Base-by-base conservation (phyloP, 2,329 filamentous ascomycete genomes). In the Bipolaris gigantea region DNA sequence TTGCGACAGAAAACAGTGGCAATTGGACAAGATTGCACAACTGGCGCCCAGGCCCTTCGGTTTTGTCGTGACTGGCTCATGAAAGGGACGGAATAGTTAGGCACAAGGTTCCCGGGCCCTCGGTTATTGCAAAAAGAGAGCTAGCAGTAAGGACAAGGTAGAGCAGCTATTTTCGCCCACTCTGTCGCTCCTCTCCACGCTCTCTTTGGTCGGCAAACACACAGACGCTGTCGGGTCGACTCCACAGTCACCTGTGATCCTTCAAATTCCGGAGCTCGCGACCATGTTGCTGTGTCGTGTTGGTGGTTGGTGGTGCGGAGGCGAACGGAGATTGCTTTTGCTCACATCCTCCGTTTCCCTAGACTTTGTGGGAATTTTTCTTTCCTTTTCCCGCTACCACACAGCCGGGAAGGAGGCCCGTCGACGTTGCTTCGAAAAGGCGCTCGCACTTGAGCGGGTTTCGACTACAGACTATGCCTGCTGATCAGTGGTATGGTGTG, bases 331-430 rank as follows among this genome's bases (percentile, higher is more conserved):
- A 59, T 57, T 57, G 35, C 53, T 53, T 53, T 23, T 19, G 25
- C 15, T 34, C 33, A 35, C 21, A 18, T 15, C 19, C 47, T 27
- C 44, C 43, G 49, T 50, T 46, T 34, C 32, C 18, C 27, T 46
- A 16, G 42, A 41, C 32, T 42, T 35, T 36, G 46, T 36, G 35
- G 35, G 16, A 18, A 16, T n/a, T 35, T 35, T 35, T 18, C 35
- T 10, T 36, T 32, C 43, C 47, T 36, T 50, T 55, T 46, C 55
- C 57, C 59, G 59, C 53, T 67, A 66, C 64, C 64, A 66, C 48
- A 54, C 44, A 55, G 54, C 48, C 53, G 63, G 64, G 56, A 61
- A 55, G 51, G 47, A 63, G 64, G 60, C 58, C 57, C 60, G 60
- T 63, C 50, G 49, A 62, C 55, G 38, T 59, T 63, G 57, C 46